Evolutionary conservation across 805 yeast genomes (phyloP), one percentile per base, ranked within the genome.

Genomic region (Starmerella sirachaensis): DNA sequence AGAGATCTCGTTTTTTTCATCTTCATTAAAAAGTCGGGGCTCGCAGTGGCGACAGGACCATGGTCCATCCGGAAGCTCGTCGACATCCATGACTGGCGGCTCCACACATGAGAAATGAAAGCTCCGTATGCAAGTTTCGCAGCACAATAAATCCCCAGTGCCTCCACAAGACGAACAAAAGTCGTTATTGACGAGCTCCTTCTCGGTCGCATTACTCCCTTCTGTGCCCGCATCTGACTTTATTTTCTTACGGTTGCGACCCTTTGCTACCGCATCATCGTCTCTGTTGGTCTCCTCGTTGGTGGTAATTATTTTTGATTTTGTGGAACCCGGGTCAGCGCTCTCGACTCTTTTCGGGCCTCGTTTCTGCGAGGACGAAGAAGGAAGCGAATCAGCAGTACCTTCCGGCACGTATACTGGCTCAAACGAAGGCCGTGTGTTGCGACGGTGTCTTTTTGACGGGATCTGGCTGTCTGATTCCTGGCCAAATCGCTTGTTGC

Each of bases 121-220:
- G 2, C 94, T 81, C 50, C 69, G 69, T 0, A 96, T 95, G 58
- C 98, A 88, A 2, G 81, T 68, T 50, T 88, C 98, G 60, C 98
- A 88, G 59, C 97, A 91, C 18, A 88, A 64, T 50, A 88, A 85
- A 19, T 81, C 68, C 10, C 98, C 98, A 0, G 85, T 65, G 19
- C 84, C 82, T 2, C 93, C 86, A 61, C 98, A 88, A 0, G 91
- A 68, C n/a, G 81, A 65, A 54, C 98, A 88, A 56, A 69, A 86
- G 57, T 88, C 98, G 44, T 86, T 93, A 56, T 88, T 91, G 41
- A 60, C 50, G 28, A 56, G 25, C 6, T 29, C 42, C n/a, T 18
- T 24, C 17, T 14, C 24, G 12, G 25, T n/a, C 11, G 28, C 22
- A 18, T n/a, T n/a, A n/a, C n/a, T n/a, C n/a, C n/a, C n/a, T n/a